Conservation (phyloP, 805 yeast species). For the Sugiyamaella floridensis region DNA sequence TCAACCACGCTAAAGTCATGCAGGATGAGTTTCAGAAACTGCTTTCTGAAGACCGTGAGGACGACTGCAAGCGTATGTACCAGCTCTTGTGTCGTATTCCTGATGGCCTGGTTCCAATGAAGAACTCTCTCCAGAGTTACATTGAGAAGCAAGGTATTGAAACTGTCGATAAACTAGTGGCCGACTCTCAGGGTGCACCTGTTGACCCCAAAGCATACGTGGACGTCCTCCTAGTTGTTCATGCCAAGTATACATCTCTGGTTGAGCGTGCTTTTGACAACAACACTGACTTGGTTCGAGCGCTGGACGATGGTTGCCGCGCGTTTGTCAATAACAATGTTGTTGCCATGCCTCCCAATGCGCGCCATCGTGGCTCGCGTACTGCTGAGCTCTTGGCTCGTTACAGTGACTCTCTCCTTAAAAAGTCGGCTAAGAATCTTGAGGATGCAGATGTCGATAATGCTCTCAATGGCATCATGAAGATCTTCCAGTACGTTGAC, state of each 20-base stretch:
- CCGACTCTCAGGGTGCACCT: constrained; percentile 26
- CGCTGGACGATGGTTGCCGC: constrained; percentile 84
- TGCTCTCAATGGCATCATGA: constrained; percentile 79
- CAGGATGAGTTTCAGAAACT: constrained; percentile 71
- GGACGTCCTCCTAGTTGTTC: constrained; percentile 64
- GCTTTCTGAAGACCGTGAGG: constrained; percentile 62
- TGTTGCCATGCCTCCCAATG: constrained; percentile 49
- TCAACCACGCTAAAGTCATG: constrained; percentile 67
- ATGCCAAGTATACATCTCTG: constrained; percentile 57
- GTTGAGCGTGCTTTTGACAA: constrained; percentile 62
- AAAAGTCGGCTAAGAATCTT: constrained; percentile 61
- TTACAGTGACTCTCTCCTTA: constrained; percentile 77
- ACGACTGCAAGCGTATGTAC: constrained; percentile 74
- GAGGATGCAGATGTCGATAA: constrained; percentile 61
- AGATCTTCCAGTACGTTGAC: constrained; percentile 76
- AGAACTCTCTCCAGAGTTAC: constrained; percentile 63
- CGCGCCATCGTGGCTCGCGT: constrained; percentile 41
- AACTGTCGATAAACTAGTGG: constrained; percentile 52
- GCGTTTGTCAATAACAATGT: constrained; percentile 74
- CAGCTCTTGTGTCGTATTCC: constrained; percentile 70
- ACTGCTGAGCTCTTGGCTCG: constrained; percentile 90
- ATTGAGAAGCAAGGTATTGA: constrained; percentile 58
- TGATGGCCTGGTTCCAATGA: constrained; percentile 68
- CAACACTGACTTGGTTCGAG: constrained; percentile 73
- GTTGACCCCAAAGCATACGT: constrained; percentile 76